Percentiles rank a stretch among this genome's conserved stretches.
Evolutionary conservation across 2,329 filamentous ascomycete species (phyloP).

Genomic region (Dactylellina drechsleri): DNA sequence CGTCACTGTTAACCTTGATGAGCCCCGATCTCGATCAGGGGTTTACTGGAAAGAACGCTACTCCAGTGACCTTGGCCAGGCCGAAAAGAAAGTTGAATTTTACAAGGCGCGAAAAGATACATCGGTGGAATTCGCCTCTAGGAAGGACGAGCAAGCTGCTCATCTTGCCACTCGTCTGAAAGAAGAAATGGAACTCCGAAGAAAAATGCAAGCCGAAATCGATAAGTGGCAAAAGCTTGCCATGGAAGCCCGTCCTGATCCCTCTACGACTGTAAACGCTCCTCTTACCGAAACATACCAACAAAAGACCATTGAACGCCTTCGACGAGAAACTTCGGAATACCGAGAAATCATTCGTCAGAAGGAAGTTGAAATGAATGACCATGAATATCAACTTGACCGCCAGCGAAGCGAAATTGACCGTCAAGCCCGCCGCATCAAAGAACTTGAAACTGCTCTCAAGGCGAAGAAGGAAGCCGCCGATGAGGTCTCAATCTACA

Average conservation of each 20-base stretch:
- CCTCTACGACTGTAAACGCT: conserved; percentile 33
- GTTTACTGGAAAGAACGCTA: conserved; percentile 59
- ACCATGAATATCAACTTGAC: conserved; percentile 49
- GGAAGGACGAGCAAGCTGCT: conserved; percentile 57
- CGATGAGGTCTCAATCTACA: conserved; percentile 31
- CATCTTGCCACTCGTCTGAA: conserved; percentile 56
- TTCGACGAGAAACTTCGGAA: conserved; percentile 47
- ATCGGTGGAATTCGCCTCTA: conserved; percentile 58
- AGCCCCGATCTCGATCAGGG: conserved; percentile 57
- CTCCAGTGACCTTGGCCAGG: conserved; percentile 56
- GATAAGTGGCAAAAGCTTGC: conserved; percentile 53
- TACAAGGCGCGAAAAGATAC: conserved; percentile 56
- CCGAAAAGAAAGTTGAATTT: conserved; percentile 57
- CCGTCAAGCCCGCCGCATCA: conserved; percentile 44
- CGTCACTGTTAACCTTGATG: conserved; percentile 56
- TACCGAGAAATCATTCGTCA: conserved; percentile 46
- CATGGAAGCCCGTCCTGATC: conserved; percentile 33
- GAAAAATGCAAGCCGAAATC: conserved; percentile 51
- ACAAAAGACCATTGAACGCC: conserved; percentile 52
- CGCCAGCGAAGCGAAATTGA: conserved; percentile 52
- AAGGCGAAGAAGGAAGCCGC: conserved; percentile 38
- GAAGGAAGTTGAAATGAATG: conserved; percentile 51
- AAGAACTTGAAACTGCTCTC: conserved; percentile 44
- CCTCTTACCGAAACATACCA: conserved; percentile 50
- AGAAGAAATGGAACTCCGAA: conserved; percentile 55